Evolutionary conservation across 2,329 filamentous ascomycete species (phyloP), one percentile per base, ranked within the genome.

Genomic region (Monosporascus sp.): DNA sequence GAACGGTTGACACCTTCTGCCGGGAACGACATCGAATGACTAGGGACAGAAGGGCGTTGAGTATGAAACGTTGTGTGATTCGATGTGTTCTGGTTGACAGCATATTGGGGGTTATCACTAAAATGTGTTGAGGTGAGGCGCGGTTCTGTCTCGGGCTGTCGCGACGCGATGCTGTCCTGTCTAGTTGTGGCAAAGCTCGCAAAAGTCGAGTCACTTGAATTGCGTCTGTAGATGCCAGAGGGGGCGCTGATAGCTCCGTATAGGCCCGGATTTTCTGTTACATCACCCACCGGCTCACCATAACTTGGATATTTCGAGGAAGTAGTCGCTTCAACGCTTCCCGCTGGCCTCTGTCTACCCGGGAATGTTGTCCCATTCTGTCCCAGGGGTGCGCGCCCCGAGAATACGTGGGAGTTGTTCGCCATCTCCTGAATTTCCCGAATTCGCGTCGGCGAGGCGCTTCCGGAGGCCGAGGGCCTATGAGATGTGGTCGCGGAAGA

Each of bases 391-490:
- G 74, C 65, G n/a, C 77, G 74, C 2, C 75, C 59, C 2, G 74
- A 63, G 58, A 78, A 82, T 60, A 77, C 77, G 38, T 75, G 64
- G 31, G 72, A 67, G 57, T 72, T 67, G 54, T 72, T 77, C 44
- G 72, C 67, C 11, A 75, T 59, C 44, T 80, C 78, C 37, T 74
- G 68, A 31, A 75, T 74, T 43, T 80, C 74, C 55, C 82, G 77
- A 37, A 76, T 75, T 53, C 80, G 75, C 44, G 78, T 78, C 3
- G 86, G 84, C 16, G 86, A 87, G 37, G 79, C 79, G 58, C 74
- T 81, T 53, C 76, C 77, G 37, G 78, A 77, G 45, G 72, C 71
- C 8, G 74, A 72, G 40, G 77, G 65, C 2, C 71, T 68, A 40
- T 74, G 70, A 14, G 73, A 52, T 26, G 56, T 70, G 41, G 68